A percentile compares a stretch with the other conserved stretches of the same genome.
Conservation (phyloP, 768 basidiomycete species). For the Hemileccinum impolitum region DNA sequence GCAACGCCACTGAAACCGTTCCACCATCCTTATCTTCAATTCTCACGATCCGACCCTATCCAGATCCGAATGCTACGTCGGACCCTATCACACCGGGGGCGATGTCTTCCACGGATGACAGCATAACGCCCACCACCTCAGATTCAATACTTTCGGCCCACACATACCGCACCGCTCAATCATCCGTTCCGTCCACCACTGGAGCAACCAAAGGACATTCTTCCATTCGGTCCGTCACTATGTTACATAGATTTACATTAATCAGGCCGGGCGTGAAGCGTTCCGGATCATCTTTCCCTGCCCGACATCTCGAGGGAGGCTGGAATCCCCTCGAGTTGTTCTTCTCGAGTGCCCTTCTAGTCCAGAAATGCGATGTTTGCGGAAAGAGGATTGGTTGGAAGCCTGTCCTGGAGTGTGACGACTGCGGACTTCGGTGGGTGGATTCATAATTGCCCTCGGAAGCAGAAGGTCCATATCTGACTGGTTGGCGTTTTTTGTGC, state of each 20-base stretch:
- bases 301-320: constrained; percentile 32
- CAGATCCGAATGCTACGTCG: constrained; percentile 46
- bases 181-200: constrained; percentile 48
- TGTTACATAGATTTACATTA: constrained; percentile 83
- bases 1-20: constrained; percentile 36
- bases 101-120: constrained; percentile 24
- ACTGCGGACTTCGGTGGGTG: constrained; percentile 72
- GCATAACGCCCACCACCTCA: constrained; percentile 38
- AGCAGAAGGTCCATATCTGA: constrained; percentile 16
- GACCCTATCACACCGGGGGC: constrained; percentile 39
- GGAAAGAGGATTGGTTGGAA: constrained; percentile 83
- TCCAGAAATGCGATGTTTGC: constrained; percentile 81
- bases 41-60: constrained; percentile 61
- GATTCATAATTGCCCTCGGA: constrained; percentile 9
- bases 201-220: constrained; percentile 78
- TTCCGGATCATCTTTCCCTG: constrained; percentile 28
- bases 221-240: constrained; percentile 53
- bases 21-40: constrained; percentile 66
- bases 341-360: constrained; percentile 68
- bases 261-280: constrained; percentile 76
- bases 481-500: constrained; percentile 5
- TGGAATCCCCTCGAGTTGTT: constrained; percentile 82
- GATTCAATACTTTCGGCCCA: constrained; percentile 55
- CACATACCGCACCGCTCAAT: constrained; percentile 60
- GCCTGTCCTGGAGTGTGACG: constrained; percentile 82